Evolutionary conservation across 768 basidiomycete genomes (phyloP).

Genomic region (Phaeotremella skinneri): DNA sequence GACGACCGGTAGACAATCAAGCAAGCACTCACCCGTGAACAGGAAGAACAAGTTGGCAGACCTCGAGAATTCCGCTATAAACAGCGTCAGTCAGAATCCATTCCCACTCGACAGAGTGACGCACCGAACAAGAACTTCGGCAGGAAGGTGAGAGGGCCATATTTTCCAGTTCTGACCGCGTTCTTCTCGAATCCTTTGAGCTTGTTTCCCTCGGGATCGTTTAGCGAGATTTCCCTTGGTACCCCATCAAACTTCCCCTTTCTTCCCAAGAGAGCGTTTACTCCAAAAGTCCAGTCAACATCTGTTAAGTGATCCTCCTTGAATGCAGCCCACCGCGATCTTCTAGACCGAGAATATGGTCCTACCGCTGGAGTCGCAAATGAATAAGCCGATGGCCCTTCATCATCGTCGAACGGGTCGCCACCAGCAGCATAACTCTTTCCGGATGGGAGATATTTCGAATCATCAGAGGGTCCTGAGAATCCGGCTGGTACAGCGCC

Average conservation of each 20-base stretch:
- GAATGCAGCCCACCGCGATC: conserved; percentile 30
- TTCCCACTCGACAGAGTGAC: conserved; percentile 35
- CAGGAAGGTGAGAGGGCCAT: conserved; percentile 78
- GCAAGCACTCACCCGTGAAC: conserved; percentile 62
- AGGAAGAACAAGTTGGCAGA: conserved; percentile 98
- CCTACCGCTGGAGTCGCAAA: conserved; percentile 32
- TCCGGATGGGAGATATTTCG: conserved; percentile 24
- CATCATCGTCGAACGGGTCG: conserved; percentile 43
- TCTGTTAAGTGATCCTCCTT: conserved; percentile 42
- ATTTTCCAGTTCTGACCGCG: conserved; percentile 90
- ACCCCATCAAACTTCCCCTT: conserved; percentile 44
- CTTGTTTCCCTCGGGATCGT: conserved; percentile 50
- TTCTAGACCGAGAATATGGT: conserved; percentile 26
- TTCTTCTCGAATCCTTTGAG: conserved; percentile 73
- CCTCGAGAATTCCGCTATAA: conserved; percentile 92
- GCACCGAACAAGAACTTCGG: conserved; percentile 90
- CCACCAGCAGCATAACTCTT: conserved; percentile 34
- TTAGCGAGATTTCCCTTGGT: conserved; percentile 62
- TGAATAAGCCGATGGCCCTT: conserved; percentile 33
- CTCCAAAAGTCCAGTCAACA: conserved; percentile 48
- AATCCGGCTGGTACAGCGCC: conserved; percentile 48
- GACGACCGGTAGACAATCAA: background rate
- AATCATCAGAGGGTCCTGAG: conserved; percentile 15
- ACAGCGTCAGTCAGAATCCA: conserved; percentile 7
- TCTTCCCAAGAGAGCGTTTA: conserved; percentile 35